Conservation (phyloP, 768 basidiomycete species). For the Kwoniella sp. region DNA sequence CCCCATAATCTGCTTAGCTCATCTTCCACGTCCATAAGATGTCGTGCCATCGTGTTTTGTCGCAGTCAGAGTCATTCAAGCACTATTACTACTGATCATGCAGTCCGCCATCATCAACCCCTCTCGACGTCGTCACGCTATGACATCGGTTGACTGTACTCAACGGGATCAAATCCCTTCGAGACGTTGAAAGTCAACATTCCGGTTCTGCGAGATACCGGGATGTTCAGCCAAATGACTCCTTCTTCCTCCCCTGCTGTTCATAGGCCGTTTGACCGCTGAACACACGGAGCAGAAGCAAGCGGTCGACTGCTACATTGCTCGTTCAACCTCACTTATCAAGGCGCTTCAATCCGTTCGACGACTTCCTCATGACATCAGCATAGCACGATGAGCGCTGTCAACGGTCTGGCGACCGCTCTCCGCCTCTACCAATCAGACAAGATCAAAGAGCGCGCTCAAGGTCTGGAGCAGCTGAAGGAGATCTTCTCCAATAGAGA, state of each 20-base stretch:
- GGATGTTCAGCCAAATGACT: slow-evolving; percentile 1
- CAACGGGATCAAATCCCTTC: slow-evolving; percentile 10
- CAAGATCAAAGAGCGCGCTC: slow-evolving; percentile 67
- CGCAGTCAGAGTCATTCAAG: not conserved
- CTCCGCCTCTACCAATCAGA: slow-evolving; percentile 45
- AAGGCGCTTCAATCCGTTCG: not conserved
- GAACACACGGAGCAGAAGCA: too few species aligned
- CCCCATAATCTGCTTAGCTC: slow-evolving; percentile 30
- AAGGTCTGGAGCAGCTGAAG: slow-evolving; percentile 56
- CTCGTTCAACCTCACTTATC: too few species aligned
- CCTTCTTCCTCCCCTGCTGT: too few species aligned
- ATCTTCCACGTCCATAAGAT: slow-evolving; percentile 25
- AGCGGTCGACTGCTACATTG: too few species aligned
- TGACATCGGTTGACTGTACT: slow-evolving; percentile 10
- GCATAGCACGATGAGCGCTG: slow-evolving; percentile 19
- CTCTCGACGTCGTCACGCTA: too few species aligned
- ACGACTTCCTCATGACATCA: not conserved
- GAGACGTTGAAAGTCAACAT: not conserved
- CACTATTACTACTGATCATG: not conserved
- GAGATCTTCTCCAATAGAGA: slow-evolving; percentile 41
- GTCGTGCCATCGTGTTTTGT: slow-evolving; percentile 11
- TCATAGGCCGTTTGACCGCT: too few species aligned
- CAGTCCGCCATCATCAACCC: not conserved
- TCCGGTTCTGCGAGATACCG: not conserved
- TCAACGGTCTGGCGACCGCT: slow-evolving; percentile 34